Evolutionary conservation across 768 basidiomycete genomes (phyloP).

Genomic region (Xanthoconium stramineum): DNA sequence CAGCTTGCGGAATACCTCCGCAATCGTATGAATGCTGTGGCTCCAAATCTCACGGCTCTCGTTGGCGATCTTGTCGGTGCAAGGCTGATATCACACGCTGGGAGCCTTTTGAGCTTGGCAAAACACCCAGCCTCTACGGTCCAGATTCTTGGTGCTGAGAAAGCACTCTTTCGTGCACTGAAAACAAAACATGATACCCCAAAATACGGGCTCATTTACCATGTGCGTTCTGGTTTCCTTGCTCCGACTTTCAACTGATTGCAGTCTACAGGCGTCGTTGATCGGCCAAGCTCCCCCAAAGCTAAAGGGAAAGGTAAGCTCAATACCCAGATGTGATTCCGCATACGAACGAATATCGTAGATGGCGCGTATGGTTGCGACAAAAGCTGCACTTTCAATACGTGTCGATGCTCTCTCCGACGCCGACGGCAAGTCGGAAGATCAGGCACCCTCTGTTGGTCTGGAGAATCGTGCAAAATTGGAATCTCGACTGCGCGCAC

Average conservation of each 20-base stretch:
- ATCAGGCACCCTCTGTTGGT: constrained; percentile 80
- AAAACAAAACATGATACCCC: constrained; percentile 94
- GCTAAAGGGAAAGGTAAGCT: constrained; percentile 87
- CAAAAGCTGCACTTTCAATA: constrained; percentile 94
- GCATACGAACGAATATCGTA: constrained; percentile 25
- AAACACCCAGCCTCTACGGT: constrained; percentile 80
- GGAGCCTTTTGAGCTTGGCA: constrained; percentile 64
- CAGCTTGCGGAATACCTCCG: constrained; percentile 96
- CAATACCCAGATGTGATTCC: neutral
- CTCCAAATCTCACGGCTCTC: constrained; percentile 89
- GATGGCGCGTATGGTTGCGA: constrained; percentile 99
- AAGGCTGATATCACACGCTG: constrained; percentile 70
- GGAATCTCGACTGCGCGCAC: constrained; percentile 85
- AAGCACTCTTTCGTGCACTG: constrained; percentile 71
- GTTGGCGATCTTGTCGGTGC: constrained; percentile 79
- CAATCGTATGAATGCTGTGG: constrained; percentile 97
- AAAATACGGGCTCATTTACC: constrained; percentile 99
- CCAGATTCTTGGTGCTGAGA: constrained; percentile 75
- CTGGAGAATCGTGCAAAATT: constrained; percentile 93
- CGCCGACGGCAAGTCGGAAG: constrained; percentile 83
- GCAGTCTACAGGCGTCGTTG: constrained; percentile 68
- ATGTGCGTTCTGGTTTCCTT: constrained; percentile 48
- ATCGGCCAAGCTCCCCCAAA: constrained; percentile 97
- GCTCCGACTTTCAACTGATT: constrained; percentile 1
- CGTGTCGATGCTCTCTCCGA: constrained; percentile 97